A percentile compares a stretch with the other conserved stretches of the same genome.
Evolutionary conservation across 2,329 filamentous ascomycete genomes (phyloP).

Genomic region (Exutisphaerella laricina): DNA sequence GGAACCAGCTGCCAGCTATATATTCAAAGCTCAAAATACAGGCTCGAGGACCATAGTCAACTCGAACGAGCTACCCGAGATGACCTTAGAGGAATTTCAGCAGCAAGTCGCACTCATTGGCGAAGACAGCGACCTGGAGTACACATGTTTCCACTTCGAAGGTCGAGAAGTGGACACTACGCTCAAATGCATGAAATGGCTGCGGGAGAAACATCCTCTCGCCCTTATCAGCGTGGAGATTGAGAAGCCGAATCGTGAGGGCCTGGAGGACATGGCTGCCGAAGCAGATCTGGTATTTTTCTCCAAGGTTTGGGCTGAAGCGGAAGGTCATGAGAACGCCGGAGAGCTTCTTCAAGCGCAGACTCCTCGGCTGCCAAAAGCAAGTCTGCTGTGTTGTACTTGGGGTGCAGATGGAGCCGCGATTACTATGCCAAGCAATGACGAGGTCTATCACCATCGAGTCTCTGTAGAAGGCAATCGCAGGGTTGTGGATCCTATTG

Average conservation of each 20-base stretch:
- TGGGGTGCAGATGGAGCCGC: conserved; percentile 11
- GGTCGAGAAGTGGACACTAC: conserved; percentile 9
- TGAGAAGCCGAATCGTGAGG: conserved; percentile 10
- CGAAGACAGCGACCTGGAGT: not conserved
- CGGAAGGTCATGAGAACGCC: not conserved
- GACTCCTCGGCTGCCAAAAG: not conserved
- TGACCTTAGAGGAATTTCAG: conserved; percentile 9
- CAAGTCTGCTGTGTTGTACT: conserved; percentile 9
- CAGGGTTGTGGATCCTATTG: conserved; percentile 5
- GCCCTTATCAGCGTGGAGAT: conserved; percentile 7
- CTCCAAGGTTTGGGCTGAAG: conserved; percentile 11
- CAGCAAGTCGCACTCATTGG: not conserved
- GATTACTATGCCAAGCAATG: not conserved
- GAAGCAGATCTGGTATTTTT: conserved; percentile 13
- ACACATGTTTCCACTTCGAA: conserved; percentile 14
- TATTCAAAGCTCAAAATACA: conserved; percentile 3
- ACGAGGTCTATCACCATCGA: too few relatives aligned
- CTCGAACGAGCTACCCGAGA: conserved; percentile 10
- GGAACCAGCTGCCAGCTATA: conserved; percentile 11
- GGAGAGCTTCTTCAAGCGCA: conserved; percentile 2
- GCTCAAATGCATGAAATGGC: conserved; percentile 6
- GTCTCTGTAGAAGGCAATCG: not conserved
- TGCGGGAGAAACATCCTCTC: not conserved
- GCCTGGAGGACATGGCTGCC: conserved; percentile 4
- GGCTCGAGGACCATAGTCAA: conserved; percentile 13